Evolutionary conservation across 306 rosid genomes (phyloP), one percentile per base, ranked within the genome.

Genomic region (Abrus precatorius): DNA sequence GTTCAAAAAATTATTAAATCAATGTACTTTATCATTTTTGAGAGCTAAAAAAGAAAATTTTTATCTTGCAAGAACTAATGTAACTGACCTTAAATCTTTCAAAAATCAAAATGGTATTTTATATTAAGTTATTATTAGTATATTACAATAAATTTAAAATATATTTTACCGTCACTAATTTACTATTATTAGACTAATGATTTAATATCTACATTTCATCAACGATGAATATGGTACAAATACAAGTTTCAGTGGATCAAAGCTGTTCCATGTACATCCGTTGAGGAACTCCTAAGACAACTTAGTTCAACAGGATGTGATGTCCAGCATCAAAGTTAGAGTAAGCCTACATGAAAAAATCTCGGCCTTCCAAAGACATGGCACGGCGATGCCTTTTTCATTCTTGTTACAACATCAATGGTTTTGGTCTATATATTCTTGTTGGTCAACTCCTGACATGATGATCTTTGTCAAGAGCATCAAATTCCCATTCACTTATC

Each of bases 401-500:
- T 56, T 64, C 68, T 41, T 49, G 64, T 69, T 28, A 63, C 74
- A 77, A 67, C 49, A 61, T 71, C 69, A 56, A 40, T 71, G 72
- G 40, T 41, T 77, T 66, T 80, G 73, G 75, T 40, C 76, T 72
- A 59, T 83, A 54, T 75, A 54, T 75, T 75, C 69, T 67, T 52
- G 84, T 52, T 14, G 77, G 75, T 80, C 76, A 85, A 84, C 77
- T 74, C 69, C 38, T 77, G 67, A 6, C 4, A 50, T 52, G 57
- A 29, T 78, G 81, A 76, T 84, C 76, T 73, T 72, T 89, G 71
- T 84, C 91, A 72, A 82, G 47, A 71, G 87, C 95, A 88, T 91
- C 94, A 80, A 89, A 88, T 68, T 84, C 99, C 93, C 91, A 91
- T 43, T 90, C 94, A 77, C 84, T 65, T 63, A 93, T 87, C 81